Evolutionary conservation across 768 basidiomycete species (phyloP), one percentile per base, ranked within the genome.

Genomic region (Pholiota conissans): DNA sequence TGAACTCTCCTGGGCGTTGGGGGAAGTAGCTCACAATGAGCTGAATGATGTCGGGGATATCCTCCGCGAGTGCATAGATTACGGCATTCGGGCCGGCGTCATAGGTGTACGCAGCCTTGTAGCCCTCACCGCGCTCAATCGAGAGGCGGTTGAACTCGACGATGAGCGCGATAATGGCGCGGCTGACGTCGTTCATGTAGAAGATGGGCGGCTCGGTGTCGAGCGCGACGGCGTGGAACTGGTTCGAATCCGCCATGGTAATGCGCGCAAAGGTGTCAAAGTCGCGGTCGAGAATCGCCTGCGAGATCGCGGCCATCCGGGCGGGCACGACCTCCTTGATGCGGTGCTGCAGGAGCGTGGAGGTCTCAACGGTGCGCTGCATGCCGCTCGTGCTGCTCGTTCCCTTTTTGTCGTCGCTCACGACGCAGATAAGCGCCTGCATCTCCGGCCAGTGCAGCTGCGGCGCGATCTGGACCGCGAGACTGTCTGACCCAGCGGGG

Each of bases 21-120:
- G 96, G 95, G 85, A 99, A 99, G 74, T 90, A 98, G 56, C 80
- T 76, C 54, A 87, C 74, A 62, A 98, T 80, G 62, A 94, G 72
- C 65, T 84, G 76, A 46, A 94, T 76, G 63, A 99, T 89, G 71
- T 88, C 84, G 62, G 81, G 82, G 66, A 97, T 76, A 73, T 95
- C 85, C 66, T 85, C 80, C 63, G 87, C 79, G 3, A 84, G 82
- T 0, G 94, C 84, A 74, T 98, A 99, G 67, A 99, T 93, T 70
- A 99, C 97, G 2, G 95, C 95, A 74, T 99, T 99, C 13, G 97
- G 97, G 29, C 97, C 97, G 0, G 97, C 97, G 67, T 99, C 97
- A 69, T 90, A 98, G n/a, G 97, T 99, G 74, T 99, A 99, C 39
- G 96, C 97, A 0, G 95, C 97, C 67, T 91, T 86, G 71, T 85